phyloP scores from a whole-genome alignment of 1,284 basidiomycete species.

The Irpex sp. region DNA sequence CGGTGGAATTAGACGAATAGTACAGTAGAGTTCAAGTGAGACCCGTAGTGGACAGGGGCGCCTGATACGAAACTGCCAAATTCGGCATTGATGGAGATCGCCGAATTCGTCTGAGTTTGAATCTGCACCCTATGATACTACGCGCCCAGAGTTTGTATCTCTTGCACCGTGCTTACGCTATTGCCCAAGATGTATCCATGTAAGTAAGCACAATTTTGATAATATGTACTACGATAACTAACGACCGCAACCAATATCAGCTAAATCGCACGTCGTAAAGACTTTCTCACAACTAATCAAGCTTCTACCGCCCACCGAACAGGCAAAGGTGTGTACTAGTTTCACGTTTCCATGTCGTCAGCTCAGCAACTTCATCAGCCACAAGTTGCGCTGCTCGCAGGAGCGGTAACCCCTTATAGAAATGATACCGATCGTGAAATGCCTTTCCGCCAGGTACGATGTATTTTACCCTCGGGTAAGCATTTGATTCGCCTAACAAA shows the following conservation, averaged over 20 bases:
- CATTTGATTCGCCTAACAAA: neutral
- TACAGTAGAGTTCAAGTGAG: too few species aligned
- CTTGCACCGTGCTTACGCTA: neutral
- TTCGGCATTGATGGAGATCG: neutral
- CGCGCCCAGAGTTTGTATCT: neutral
- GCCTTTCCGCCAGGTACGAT: conserved; percentile 53
- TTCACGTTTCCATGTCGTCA: neutral
- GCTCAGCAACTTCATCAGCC: conserved; percentile 33
- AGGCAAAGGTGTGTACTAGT: conserved; percentile 40
- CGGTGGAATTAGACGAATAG: too few species aligned
- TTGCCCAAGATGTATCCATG: neutral
- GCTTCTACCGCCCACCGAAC: conserved; percentile 44
- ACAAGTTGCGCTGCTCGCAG: conserved; percentile 61
- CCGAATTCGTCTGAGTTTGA: too few species aligned
- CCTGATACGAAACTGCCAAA: neutral
- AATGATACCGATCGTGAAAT: conserved; percentile 90
- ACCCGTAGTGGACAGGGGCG: too few species aligned
- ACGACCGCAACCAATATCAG: conserved; percentile 20
- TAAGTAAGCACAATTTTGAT: neutral
- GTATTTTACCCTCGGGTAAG: neutral
- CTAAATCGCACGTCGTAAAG: conserved; percentile 44
- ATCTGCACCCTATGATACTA: too few species aligned
- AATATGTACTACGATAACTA: too few species aligned
- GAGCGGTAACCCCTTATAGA: conserved; percentile 58
- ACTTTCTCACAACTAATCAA: conserved; percentile 46